Percentiles rank a stretch among this genome's conserved stretches.
Conservation (phyloP, 129 eudicot genomes). For the Dittrichia graveolens region DNA sequence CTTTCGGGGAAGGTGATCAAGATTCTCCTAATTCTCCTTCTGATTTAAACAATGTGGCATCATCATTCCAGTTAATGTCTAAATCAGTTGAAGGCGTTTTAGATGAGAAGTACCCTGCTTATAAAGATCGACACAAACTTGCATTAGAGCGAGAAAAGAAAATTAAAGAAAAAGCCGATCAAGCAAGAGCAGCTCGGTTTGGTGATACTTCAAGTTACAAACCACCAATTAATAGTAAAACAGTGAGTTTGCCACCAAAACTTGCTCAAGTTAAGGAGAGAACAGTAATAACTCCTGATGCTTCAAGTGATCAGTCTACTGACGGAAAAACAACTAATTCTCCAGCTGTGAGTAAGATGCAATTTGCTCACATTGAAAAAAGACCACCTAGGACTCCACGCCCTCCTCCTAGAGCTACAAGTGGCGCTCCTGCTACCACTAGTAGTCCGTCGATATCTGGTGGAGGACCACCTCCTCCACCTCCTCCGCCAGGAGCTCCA, state of each 20-base stretch:
- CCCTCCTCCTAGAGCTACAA: slow-evolving; percentile 79
- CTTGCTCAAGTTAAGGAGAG: slow-evolving; percentile 82
- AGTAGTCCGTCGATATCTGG: slow-evolving; percentile 47
- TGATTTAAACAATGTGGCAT: slow-evolving; percentile 60
- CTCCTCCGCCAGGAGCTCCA: slow-evolving; percentile 90
- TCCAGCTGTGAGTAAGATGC: slow-evolving; percentile 71
- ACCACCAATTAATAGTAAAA: slow-evolving; percentile 36
- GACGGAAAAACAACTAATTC: slow-evolving; percentile 39
- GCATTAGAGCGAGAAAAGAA: slow-evolving; percentile 90
- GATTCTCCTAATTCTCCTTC: slow-evolving; percentile 57
- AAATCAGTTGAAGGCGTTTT: slow-evolving; percentile 87
- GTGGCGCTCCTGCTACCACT: slow-evolving; percentile 44
- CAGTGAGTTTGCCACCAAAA: slow-evolving; percentile 77
- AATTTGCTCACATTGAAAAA: slow-evolving; percentile 75
- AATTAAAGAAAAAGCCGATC: slow-evolving; percentile 90
- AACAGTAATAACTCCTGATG: slow-evolving; percentile 42
- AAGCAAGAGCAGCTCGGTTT: slow-evolving; percentile 82
- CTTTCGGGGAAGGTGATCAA: slow-evolving; percentile 71
- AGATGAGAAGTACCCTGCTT: slow-evolving; percentile 95
- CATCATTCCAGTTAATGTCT: slow-evolving; percentile 89
- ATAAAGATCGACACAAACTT: slow-evolving; percentile 89
- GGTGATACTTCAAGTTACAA: slow-evolving; percentile 61
- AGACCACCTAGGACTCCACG: slow-evolving; percentile 85
- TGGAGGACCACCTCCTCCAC: slow-evolving; percentile 82
- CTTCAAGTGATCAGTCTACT: slow-evolving; percentile 48